Conservation (phyloP, 805 yeast genomes). For the Hanseniaspora guilliermondii region DNA sequence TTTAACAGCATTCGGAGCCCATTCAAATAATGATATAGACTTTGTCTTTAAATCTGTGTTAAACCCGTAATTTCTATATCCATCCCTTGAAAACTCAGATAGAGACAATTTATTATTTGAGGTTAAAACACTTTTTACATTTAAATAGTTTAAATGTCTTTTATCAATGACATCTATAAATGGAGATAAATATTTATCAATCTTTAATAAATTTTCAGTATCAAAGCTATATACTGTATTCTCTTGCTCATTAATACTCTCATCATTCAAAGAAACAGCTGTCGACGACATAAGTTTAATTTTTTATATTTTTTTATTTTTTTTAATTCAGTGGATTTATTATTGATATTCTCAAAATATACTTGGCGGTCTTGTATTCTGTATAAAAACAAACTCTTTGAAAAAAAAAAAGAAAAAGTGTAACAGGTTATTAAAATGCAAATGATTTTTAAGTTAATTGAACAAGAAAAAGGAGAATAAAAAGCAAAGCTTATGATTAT, state of each 20-base stretch:
- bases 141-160: slow-evolving; percentile 35
- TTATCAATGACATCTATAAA: slow-evolving; percentile 52
- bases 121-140: slow-evolving; percentile 40
- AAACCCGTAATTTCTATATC: slow-evolving; percentile 67
- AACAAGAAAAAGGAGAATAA: too few relatives aligned
- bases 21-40: slow-evolving; percentile 56
- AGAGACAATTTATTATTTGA: slow-evolving; percentile 35
- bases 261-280: not conserved
- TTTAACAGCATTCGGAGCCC: slow-evolving; percentile 75
- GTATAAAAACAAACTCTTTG: too few relatives aligned
- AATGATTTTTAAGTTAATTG: too few relatives aligned
- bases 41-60: slow-evolving; percentile 44
- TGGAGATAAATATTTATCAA: slow-evolving; percentile 84
- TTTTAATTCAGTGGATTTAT: too few relatives aligned
- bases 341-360: too few relatives aligned
- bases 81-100: slow-evolving; percentile 50
- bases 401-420: too few relatives aligned
- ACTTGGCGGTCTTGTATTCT: too few relatives aligned
- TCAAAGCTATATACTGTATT: not conserved
- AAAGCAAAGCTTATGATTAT: too few relatives aligned
- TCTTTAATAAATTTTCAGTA: slow-evolving; percentile 18
- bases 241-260: not conserved
- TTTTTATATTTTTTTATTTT: too few relatives aligned
- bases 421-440: too few relatives aligned
- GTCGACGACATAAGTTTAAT: not conserved